phyloP scores from a whole-genome alignment of 805 yeast genomes.

The Wickerhamomyces chambardii region DNA sequence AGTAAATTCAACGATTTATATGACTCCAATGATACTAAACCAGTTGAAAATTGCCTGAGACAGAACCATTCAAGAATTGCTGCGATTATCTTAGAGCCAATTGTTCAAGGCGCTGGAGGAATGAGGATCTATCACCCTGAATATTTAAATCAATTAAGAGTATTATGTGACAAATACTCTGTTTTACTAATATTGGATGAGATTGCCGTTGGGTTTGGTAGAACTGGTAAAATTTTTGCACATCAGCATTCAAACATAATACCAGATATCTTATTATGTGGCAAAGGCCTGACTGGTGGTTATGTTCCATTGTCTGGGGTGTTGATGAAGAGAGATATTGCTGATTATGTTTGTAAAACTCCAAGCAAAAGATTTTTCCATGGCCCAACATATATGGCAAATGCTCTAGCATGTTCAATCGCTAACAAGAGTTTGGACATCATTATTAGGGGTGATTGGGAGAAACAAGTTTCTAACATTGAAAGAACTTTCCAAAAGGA shows the following conservation, averaged over 20 bases:
- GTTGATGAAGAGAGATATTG: constrained; percentile 3
- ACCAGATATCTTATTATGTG: constrained; percentile 19
- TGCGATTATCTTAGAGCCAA: constrained; percentile 24
- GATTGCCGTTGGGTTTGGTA: constrained; percentile 26
- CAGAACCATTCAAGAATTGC: constrained; percentile 21
- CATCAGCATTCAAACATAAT: constrained; percentile 20
- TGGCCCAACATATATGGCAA: constrained; percentile 1
- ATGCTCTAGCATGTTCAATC: neutral
- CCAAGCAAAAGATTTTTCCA: neutral
- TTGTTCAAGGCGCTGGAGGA: constrained; percentile 29
- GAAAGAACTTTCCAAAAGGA: neutral
- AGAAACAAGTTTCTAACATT: neutral
- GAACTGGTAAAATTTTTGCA: constrained; percentile 26
- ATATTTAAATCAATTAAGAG: constrained; percentile 20
- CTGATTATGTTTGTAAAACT: neutral
- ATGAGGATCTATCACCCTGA: constrained; percentile 22
- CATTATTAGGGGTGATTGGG: neutral
- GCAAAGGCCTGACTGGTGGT: constrained; percentile 19
- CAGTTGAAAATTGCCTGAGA: constrained; percentile 18
- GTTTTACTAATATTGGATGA: constrained; percentile 26
- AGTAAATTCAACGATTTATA: constrained; percentile 4
- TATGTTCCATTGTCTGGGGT: constrained; percentile 17
- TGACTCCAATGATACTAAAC: constrained; percentile 15
- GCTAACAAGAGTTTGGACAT: neutral
- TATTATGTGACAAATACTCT: constrained; percentile 20